Conservation (phyloP, 2,329 filamentous ascomycete species). For the Fusarium sp. region DNA sequence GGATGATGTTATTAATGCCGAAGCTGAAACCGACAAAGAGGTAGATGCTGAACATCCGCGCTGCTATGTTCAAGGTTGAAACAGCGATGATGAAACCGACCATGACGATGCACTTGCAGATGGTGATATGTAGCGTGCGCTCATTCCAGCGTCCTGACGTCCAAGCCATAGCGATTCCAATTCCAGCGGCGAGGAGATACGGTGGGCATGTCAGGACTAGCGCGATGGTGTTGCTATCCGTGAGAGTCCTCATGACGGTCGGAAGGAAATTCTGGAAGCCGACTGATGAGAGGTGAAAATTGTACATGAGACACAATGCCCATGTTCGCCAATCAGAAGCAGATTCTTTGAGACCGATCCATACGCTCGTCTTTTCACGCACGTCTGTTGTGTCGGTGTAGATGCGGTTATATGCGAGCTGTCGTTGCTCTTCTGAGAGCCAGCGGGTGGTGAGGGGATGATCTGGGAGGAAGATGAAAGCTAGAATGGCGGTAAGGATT, state of each 20-base stretch:
- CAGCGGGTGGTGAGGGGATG: constrained; percentile 50
- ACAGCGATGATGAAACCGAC: constrained; percentile 36
- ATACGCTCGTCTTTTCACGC: constrained; percentile 50
- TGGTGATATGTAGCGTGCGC: constrained; percentile 13
- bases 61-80: constrained; percentile 35
- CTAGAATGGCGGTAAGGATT: constrained; percentile 41
- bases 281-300: constrained; percentile 36
- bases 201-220: constrained; percentile 60
- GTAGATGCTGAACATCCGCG: constrained; percentile 43
- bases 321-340: constrained; percentile 42
- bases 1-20: constrained; percentile 54
- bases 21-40: constrained; percentile 52
- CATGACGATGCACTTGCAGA: constrained; percentile 51
- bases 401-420: constrained; percentile 54
- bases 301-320: constrained; percentile 43
- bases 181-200: constrained; percentile 53
- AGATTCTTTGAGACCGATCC: constrained; percentile 39
- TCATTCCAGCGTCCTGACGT: constrained; percentile 56
- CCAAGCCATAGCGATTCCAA: constrained; percentile 29
- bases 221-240: constrained; percentile 56
- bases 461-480: constrained; percentile 48
- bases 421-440: constrained; percentile 49
- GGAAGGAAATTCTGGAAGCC: constrained; percentile 45
- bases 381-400: constrained; percentile 38
- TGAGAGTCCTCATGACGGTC: constrained; percentile 55